A percentile compares a stretch with the other conserved stretches of the same genome.
Conservation (phyloP, 257 asterid genomes). For the Solanum boliviense region DNA sequence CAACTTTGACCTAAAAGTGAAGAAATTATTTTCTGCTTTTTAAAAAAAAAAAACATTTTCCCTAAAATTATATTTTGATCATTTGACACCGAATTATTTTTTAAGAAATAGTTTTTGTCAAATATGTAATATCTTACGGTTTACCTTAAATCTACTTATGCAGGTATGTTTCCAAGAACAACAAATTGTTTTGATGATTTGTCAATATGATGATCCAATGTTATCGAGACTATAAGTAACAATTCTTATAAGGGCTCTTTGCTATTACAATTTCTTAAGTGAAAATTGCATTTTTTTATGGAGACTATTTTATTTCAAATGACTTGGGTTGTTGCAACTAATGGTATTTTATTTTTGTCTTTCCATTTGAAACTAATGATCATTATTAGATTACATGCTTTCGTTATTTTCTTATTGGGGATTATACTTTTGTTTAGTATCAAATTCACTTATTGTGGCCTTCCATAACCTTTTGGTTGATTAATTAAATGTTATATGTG, state of each 20-base stretch:
- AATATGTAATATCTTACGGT: not conserved
- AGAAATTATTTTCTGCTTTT: not conserved
- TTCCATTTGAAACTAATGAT: not conserved
- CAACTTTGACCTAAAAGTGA: not conserved
- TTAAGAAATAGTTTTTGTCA: not conserved
- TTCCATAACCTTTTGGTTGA: not conserved
- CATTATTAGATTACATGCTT: not conserved
- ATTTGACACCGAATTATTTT: too few relatives aligned
- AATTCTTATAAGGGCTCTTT: not conserved
- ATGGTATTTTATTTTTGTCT: not conserved
- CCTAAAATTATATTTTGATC: not conserved
- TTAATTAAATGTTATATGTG: too few relatives aligned
- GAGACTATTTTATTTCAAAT: not conserved
- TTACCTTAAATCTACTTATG: not conserved
- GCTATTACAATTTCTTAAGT: not conserved
- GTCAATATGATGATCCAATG: not conserved
- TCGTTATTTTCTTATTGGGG: not conserved
- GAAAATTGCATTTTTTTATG: not conserved
- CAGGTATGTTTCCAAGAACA: not conserved
- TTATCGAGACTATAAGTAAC: not conserved
- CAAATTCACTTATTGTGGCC: not conserved
- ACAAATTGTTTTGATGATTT: not conserved
- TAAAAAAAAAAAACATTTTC: not conserved
- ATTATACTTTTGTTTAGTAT: not conserved
- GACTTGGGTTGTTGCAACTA: not conserved